Base-by-base conservation (phyloP, 139 green algal genomes). In the Chlorella sorokiniana region DNA sequence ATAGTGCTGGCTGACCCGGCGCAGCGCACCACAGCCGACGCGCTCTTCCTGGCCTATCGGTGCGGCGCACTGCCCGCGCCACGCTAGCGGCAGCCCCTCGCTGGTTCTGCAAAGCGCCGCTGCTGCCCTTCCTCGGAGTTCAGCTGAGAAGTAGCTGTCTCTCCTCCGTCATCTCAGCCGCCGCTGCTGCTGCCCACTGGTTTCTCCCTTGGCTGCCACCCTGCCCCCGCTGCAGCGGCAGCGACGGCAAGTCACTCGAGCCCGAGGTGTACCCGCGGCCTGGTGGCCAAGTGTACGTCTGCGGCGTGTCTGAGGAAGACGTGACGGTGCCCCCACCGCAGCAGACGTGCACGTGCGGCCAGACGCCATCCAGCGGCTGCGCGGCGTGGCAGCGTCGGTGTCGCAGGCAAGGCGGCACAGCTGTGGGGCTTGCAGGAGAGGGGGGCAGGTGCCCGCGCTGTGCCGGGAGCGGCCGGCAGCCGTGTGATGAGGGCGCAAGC, bases 181-280 rank as follows among this genome's bases (percentile, higher is more conserved):
- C n/a, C n/a, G n/a, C n/a, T n/a, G n/a, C n/a, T n/a, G n/a, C n/a
- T n/a, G n/a, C n/a, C n/a, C n/a, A n/a, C n/a, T n/a, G n/a, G n/a
- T n/a, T n/a, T n/a, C n/a, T n/a, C n/a, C n/a, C n/a, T n/a, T n/a
- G n/a, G n/a, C n/a, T n/a, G n/a, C n/a, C n/a, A n/a, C n/a, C n/a
- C n/a, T n/a, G n/a, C n/a, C n/a, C n/a, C 48, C 7, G 65, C 18
- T 75, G 73, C 73, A 79, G 76, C 9, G 82, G 69, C 7, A 68
- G 2, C 1, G 79, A 73, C 35, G 85, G 86, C 73, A 70, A 85
- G 71, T 52, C 42, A 0, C 42, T 88, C 4, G 93, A 95, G 69
- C 93, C 93, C 3, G 93, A 97, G 86, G 80, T 97, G 14, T 97
- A 96, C 69, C 93, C 93, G 0, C 84, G 93, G 16, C 93, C 93